Conservation (phyloP, 108 stramenopile species). For the Licmophora abbreviata region DNA sequence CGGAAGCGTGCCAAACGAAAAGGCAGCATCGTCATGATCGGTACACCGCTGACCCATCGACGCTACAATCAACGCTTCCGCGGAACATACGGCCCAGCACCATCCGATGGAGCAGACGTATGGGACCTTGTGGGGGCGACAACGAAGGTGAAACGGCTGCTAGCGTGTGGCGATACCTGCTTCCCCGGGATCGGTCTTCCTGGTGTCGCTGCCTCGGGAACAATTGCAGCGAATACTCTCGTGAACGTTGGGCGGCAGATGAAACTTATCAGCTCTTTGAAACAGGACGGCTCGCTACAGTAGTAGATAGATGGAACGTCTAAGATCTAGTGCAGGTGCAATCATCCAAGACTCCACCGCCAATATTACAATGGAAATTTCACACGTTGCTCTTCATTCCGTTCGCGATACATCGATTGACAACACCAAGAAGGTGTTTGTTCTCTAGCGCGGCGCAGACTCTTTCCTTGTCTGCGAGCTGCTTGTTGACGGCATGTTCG, state of each 20-base stretch:
- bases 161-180: conserved; percentile 60
- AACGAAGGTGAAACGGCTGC: conserved; percentile 45
- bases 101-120: conserved; percentile 37
- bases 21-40: conserved; percentile 50
- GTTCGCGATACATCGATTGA: conserved; percentile 89
- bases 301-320: conserved; percentile 10
- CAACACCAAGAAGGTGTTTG: conserved; percentile 91
- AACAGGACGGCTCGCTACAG: conserved; percentile 46
- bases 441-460: conserved; percentile 99
- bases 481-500: conserved; percentile 95
- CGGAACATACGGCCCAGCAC: conserved; percentile 82
- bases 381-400: conserved; percentile 36
- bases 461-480: conserved; percentile 96
- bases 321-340: not conserved
- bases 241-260: conserved; percentile 35
- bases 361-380: not conserved
- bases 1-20: conserved; percentile 51
- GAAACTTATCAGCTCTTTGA: conserved; percentile 42
- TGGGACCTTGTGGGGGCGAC: conserved; percentile 50
- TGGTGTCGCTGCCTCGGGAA: conserved; percentile 71
- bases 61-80: conserved; percentile 69
- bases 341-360: not conserved
- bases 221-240: conserved; percentile 76
- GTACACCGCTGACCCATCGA: conserved; percentile 83
- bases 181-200: conserved; percentile 75